These are phyloP conservation scores for Hypoxylon perforatum DNA, from an alignment of 495 filamentous ascomycete species.

Conservation along the genomic window DNA sequence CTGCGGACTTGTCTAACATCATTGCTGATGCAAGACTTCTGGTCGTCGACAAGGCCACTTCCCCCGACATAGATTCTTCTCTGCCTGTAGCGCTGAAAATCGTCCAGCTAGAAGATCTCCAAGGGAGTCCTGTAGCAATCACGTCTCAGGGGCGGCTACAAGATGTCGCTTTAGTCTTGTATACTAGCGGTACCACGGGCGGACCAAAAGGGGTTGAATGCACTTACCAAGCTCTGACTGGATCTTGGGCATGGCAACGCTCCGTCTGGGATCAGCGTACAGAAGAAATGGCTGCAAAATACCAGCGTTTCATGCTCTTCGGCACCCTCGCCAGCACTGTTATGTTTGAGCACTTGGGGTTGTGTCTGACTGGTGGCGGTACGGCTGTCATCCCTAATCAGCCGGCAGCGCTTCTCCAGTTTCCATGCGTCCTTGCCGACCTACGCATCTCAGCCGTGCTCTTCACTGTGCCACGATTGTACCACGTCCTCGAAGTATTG, in stretches of 20 bases:
- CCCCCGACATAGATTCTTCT: constrained; percentile 7
- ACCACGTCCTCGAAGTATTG: constrained; percentile 9
- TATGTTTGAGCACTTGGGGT: constrained; percentile 13
- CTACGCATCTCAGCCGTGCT: constrained; percentile 16
- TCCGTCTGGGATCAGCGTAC: constrained; percentile 4
- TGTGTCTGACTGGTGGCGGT: constrained; percentile 16
- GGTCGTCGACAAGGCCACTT: constrained; percentile 2
- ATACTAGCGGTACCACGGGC: constrained; percentile 22
- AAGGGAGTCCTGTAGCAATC: not conserved
- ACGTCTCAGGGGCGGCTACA: not conserved
- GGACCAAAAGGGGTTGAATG: constrained; percentile 20
- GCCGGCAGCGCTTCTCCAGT: constrained; percentile 6
- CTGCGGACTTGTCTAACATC: not conserved
- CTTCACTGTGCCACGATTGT: constrained; percentile 16
- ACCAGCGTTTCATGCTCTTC: constrained; percentile 17
- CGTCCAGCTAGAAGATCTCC: not conserved
- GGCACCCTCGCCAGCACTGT: constrained; percentile 13
- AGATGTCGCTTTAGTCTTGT: constrained; percentile 22
- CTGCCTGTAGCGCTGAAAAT: not conserved
- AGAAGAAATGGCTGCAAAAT: constrained; percentile 3
- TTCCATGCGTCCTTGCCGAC: constrained; percentile 8
- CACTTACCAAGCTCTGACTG: constrained; percentile 9
- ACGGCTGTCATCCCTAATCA: constrained; percentile 16
- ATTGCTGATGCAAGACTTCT: constrained; percentile 1
- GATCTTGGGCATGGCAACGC: constrained; percentile 13